Base-by-base conservation (phyloP, 164 flowering plant genomes). In the Magnolia sinica region DNA sequence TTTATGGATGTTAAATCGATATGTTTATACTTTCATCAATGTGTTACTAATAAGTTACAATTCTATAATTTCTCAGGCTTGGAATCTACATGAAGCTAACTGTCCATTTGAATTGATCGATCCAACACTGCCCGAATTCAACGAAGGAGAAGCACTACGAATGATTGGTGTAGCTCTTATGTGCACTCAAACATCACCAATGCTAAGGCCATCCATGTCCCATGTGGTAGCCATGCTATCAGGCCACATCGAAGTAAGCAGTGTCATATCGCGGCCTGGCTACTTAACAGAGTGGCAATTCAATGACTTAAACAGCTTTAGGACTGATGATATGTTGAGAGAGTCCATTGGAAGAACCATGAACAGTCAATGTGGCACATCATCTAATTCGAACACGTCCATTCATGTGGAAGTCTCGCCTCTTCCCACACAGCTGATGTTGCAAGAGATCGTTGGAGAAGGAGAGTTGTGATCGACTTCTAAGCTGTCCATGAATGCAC, bases 131-230 rank as follows among this genome's bases (percentile, higher is more conserved):
- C 1, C 50, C 2, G 81, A 74, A 19, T 83, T 81, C 55, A 31
- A 84, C 19, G 82, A 83, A 70, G 77, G 22, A 8, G 88, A 87
- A 81, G 88, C 82, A 1, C 55, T 69, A 1, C 79, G 86, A n/a
- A 14, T 87, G 72, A 77, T 87, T 70, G 81, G 87, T 74, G 81
- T 88, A 14, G 85, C 87, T 55, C 83, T 88, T 37, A 61, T 87
- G 77, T 88, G 91, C 85, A 88, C 84, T 66, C 91, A 88, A 73
- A 81, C 91, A 58, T 83, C 88, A 8, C 88, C 88, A 24, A n/a
- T 59, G 61, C 23, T 76, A 64, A 82, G 91, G n/a, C 89, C 91
- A 65, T n/a, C 83, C 18, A 84, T 84, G 86, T 82, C 84, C 2
- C 81, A 84, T 51, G 86, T 80, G 29, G 81, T 82, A 72, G 85